Conservation (phyloP, 2,329 filamentous ascomycete species). For the Lachnum nothofagi region DNA sequence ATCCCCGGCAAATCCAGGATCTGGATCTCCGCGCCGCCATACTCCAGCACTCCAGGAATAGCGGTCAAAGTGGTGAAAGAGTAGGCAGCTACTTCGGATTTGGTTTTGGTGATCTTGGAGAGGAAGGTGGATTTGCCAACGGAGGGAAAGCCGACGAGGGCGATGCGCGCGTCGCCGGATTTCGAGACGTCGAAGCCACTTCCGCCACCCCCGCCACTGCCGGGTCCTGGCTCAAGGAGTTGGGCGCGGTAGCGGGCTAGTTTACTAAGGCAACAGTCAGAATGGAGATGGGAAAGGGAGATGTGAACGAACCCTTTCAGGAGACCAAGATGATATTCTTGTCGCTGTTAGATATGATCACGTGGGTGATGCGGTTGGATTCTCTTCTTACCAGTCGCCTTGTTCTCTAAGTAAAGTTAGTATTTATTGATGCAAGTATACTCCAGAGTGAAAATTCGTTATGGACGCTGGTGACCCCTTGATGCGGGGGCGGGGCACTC, state of each 20-base stretch:
- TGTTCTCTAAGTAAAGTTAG: slow-evolving; percentile 66
- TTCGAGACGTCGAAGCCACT: slow-evolving; percentile 92
- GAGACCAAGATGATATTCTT: slow-evolving; percentile 96
- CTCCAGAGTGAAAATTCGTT: too few relatives aligned
- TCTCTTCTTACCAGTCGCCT: slow-evolving; percentile 77
- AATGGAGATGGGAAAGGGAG: not conserved
- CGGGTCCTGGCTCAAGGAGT: slow-evolving; percentile 81
- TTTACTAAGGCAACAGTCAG: slow-evolving; percentile 56
- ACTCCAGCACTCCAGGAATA: slow-evolving; percentile 94
- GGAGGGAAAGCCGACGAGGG: slow-evolving; percentile 95
- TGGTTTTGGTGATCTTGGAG: slow-evolving; percentile 98
- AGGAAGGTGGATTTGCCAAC: slow-evolving; percentile 98
- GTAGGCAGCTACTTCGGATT: slow-evolving; percentile 92
- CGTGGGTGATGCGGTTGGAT: slow-evolving; percentile 13
- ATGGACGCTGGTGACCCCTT: too few relatives aligned
- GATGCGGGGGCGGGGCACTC: slow-evolving; percentile 36
- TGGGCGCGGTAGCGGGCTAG: slow-evolving; percentile 91
- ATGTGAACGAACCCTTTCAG: slow-evolving; percentile 75
- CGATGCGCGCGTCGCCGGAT: slow-evolving; percentile 91
- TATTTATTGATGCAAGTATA: not conserved
- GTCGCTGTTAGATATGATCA: slow-evolving; percentile 31
- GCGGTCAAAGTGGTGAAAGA: slow-evolving; percentile 96
- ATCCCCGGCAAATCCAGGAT: slow-evolving; percentile 96
- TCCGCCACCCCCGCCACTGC: slow-evolving; percentile 71
- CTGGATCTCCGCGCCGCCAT: slow-evolving; percentile 96